Percentiles rank a stretch among this genome's conserved stretches.
Conservation (phyloP, 176 grass and related monocot genomes). For the Microstegium vimineum region DNA sequence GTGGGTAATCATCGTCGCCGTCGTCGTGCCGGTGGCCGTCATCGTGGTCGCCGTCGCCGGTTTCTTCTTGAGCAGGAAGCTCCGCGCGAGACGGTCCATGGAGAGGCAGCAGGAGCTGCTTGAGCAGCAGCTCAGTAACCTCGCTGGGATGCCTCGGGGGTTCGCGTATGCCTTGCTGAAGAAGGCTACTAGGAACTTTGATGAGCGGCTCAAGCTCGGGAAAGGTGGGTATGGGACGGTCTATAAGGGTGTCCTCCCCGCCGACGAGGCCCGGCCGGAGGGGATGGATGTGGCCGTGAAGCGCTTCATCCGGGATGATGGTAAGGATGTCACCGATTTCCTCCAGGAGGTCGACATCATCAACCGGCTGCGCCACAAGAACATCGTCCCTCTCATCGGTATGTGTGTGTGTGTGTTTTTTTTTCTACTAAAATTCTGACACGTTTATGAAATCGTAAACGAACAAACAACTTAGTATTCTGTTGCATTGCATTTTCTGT, state of each 20-base stretch:
- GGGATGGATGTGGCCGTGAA: constrained; percentile 49
- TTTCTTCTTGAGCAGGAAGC: background rate
- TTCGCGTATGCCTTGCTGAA: constrained; percentile 33
- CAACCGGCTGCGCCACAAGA: constrained; percentile 53
- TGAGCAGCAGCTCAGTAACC: constrained; percentile 33
- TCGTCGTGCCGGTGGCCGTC: background rate
- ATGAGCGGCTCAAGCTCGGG: constrained; percentile 30
- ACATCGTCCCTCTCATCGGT: constrained; percentile 50
- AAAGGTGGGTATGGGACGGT: constrained; percentile 44
- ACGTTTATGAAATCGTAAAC: constrained; percentile 1
- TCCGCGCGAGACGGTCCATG: background rate
- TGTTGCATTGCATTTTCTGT: background rate
- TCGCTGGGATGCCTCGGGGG: constrained; percentile 42
- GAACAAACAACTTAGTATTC: background rate
- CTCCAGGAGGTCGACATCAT: constrained; percentile 55
- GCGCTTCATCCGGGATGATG: constrained; percentile 36
- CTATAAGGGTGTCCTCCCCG: constrained; percentile 38
- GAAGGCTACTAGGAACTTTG: constrained; percentile 50
- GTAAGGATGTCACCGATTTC: constrained; percentile 41
- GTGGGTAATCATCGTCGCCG: constrained; percentile 6
- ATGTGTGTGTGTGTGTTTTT: too few species aligned
- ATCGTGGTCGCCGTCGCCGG: background rate
- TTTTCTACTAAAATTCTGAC: constrained; percentile 6
- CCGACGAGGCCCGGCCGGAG: background rate
- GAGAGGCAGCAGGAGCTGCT: constrained; percentile 21